Evolutionary conservation across 2,329 filamentous ascomycete species (phyloP), one percentile per base, ranked within the genome.

Genomic region (Magnaporthiopsis rhizophila): DNA sequence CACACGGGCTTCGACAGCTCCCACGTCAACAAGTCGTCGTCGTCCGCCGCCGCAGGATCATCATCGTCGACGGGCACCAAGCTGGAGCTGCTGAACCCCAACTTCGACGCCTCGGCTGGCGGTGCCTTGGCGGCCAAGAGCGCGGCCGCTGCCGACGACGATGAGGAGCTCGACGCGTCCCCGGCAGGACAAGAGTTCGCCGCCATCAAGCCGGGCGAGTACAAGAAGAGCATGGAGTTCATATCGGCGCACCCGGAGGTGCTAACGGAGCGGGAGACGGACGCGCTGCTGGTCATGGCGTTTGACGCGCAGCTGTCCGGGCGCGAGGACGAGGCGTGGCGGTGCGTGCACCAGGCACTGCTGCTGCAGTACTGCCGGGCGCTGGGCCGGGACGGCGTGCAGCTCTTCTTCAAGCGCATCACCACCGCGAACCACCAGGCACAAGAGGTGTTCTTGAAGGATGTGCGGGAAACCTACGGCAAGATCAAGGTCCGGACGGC

Each of bases 401-500:
- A 86, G 7, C 79, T 98, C 36, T 99, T 99, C 82, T 99, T 99
- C 84, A 96, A 95, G 79, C 89, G 94, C 65, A 93, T 99, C 75
- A 95, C 90, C 28, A 96, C 90, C 3, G 87, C 86, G 70, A 91
- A 89, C 38, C 94, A 99, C 77, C 89, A 97, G 77, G 96, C 95
- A 8, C 88, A 90, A 71, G 92, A 91, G 59, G 84, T 98, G 59
- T 99, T 99, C 80, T 86, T 85, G 74, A 94, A 97, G 75, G 95
- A 99, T 74, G 93, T 99, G 59, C 89, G 92, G 72, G 87, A 88
- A 56, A 98, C 93, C 3, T 97, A 96, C 76, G 81, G 82, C 71
- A 87, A 89, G 64, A 98, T 99, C 75, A 87, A 87, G 71, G 87
- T 82, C 32, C 87, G 95, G 61, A 87, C 90, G 1, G 82, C 83